Percentiles rank a stretch among this genome's conserved stretches.
Evolutionary conservation across 2,329 filamentous ascomycete genomes (phyloP).

Genomic region (Bipolaris oryzae): DNA sequence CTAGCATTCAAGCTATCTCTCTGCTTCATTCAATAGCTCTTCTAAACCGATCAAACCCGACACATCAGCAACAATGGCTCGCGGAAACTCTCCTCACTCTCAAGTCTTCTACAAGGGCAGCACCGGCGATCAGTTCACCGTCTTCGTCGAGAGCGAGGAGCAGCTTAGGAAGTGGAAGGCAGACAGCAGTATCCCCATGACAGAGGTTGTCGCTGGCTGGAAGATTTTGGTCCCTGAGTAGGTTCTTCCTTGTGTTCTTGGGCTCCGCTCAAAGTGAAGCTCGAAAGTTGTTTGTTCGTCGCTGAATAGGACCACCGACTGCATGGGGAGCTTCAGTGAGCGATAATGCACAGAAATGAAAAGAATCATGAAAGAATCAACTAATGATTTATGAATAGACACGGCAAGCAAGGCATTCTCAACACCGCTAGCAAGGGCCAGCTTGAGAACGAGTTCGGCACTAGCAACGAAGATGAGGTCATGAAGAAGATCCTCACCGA

Average conservation of each 20-base stretch:
- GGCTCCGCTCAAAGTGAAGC: not conserved
- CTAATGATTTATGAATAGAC: conserved; percentile 58
- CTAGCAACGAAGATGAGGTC: conserved; percentile 76
- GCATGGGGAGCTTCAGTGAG: not conserved
- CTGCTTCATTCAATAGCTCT: conserved; percentile 2
- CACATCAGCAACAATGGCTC: conserved; percentile 36
- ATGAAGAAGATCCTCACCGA: conserved; percentile 81
- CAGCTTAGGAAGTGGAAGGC: conserved; percentile 79
- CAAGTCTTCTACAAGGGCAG: conserved; percentile 88
- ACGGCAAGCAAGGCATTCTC: conserved; percentile 80
- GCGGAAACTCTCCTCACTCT: conserved; percentile 62
- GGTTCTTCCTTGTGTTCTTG: conserved; percentile 45
- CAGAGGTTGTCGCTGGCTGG: conserved; percentile 85
- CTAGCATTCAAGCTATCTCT: not conserved
- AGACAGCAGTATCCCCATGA: conserved; percentile 78
- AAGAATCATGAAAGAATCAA: not conserved
- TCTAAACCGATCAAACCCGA: conserved; percentile 4
- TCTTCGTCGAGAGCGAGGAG: conserved; percentile 67
- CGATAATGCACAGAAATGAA: not conserved
- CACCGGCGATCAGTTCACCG: conserved; percentile 67
- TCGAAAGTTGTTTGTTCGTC: not conserved
- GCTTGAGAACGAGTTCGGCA: conserved; percentile 88
- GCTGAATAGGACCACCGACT: not conserved
- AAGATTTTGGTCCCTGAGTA: conserved; percentile 91
- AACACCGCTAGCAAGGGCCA: conserved; percentile 76